phyloP scores from a whole-genome alignment of 345 rosid genomes.

The Eucalyptus erythrocorys region DNA sequence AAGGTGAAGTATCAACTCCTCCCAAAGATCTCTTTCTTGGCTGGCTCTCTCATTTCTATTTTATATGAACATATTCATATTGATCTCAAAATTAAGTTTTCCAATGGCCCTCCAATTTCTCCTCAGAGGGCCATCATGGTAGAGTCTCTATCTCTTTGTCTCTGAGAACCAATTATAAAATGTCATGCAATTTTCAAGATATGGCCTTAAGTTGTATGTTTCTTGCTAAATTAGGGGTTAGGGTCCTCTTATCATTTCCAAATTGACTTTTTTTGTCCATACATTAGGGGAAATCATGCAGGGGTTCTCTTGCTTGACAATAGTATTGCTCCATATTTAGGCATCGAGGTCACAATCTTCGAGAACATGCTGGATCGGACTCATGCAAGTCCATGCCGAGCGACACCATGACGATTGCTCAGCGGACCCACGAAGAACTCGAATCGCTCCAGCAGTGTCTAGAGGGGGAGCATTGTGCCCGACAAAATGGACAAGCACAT shows the following conservation, averaged over 20 bases:
- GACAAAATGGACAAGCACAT: constrained; percentile 15
- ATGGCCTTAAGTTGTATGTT: neutral
- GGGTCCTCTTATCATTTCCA: neutral
- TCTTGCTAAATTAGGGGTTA: neutral
- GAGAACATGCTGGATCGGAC: constrained; percentile 21
- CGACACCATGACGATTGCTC: constrained; percentile 27
- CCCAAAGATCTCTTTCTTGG: constrained; percentile 35
- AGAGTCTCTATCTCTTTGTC: neutral
- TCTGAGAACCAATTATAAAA: neutral
- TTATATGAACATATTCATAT: constrained; percentile 44
- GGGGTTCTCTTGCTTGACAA: neutral
- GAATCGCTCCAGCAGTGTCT: constrained; percentile 58
- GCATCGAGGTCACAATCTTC: constrained; percentile 76
- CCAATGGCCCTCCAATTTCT: constrained; percentile 40
- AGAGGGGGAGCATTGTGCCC: constrained; percentile 38
- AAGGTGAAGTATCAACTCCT: constrained; percentile 37
- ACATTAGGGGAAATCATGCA: neutral
- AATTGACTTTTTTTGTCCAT: neutral
- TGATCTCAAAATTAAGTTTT: constrained; percentile 47
- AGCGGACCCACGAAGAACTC: constrained; percentile 45
- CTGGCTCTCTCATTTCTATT: constrained; percentile 19
- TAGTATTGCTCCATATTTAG: constrained; percentile 7
- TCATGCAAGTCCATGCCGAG: constrained; percentile 50
- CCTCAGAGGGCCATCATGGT: constrained; percentile 67
- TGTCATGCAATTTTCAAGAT: neutral